These are phyloP conservation scores for Diplotaxis tenuifolia DNA, from an alignment of 345 rosid species.

Conservation along the genomic window DNA sequence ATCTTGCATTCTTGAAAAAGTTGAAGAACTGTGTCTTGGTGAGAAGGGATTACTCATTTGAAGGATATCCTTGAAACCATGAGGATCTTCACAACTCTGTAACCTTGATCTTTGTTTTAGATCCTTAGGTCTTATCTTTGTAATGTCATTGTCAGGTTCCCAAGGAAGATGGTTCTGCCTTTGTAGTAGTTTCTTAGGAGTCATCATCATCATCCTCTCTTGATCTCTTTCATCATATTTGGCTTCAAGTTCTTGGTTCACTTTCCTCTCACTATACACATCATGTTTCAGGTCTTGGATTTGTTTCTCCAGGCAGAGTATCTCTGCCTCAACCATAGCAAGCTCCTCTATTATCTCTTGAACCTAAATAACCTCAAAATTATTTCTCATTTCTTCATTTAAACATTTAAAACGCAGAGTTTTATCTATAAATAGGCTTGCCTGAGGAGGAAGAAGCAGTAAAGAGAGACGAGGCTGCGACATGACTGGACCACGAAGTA, in stretches of 20 bases:
- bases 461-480: slow-evolving; percentile 58
- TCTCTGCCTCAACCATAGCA: slow-evolving; percentile 78
- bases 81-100: slow-evolving; percentile 43
- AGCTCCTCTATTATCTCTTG: slow-evolving; percentile 66
- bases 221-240: slow-evolving; percentile 32
- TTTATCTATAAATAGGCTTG: slow-evolving; percentile 13
- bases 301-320: slow-evolving; percentile 65
- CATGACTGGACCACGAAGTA: slow-evolving; percentile 57
- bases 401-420: neutral
- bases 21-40: slow-evolving; percentile 46
- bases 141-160: slow-evolving; percentile 29
- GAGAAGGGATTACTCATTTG: slow-evolving; percentile 32
- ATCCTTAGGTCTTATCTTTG: slow-evolving; percentile 25
- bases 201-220: slow-evolving; percentile 43
- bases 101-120: slow-evolving; percentile 47
- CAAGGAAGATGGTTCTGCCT: slow-evolving; percentile 39
- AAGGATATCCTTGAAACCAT: slow-evolving; percentile 28
- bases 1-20: no score
- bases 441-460: slow-evolving; percentile 80
- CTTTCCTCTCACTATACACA: slow-evolving; percentile 50
- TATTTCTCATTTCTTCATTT: neutral
- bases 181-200: slow-evolving; percentile 33
- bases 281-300: slow-evolving; percentile 64
- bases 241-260: slow-evolving; percentile 30
- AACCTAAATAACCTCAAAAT: slow-evolving; percentile 48